These are phyloP conservation scores for Chenopodium berlandieri DNA, from an alignment of 148 eudicot species.

Conservation along the genomic window DNA sequence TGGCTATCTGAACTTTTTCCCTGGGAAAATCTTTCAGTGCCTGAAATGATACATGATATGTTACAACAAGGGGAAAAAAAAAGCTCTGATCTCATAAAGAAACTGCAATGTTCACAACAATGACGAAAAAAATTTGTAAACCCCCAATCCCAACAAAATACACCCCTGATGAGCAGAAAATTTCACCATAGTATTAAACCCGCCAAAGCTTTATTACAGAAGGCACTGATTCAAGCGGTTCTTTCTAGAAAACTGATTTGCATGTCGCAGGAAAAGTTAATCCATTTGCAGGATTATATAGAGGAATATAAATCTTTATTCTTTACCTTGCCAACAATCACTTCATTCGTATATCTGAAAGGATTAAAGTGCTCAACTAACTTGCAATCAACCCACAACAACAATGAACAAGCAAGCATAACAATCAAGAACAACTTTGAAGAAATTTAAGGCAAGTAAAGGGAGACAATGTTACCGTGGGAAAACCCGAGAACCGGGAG, in stretches of 20 bases:
- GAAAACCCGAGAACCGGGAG: too few relatives aligned
- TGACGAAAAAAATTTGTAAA: background rate
- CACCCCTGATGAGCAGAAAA: background rate
- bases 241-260: background rate
- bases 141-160: background rate
- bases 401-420: too few relatives aligned
- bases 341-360: slow-evolving; percentile 52
- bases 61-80: background rate
- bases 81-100: background rate
- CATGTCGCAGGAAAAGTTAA: background rate
- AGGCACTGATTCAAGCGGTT: background rate
- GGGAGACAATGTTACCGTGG: too few relatives aligned
- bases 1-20: too few relatives aligned
- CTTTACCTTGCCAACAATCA: slow-evolving; percentile 59
- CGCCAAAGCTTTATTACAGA: background rate
- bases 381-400: too few relatives aligned
- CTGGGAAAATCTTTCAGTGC: too few relatives aligned
- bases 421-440: too few relatives aligned
- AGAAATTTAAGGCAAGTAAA: too few relatives aligned
- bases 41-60: background rate
- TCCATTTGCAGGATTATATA: background rate
- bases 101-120: background rate
- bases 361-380: too few relatives aligned
- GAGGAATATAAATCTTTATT: background rate
- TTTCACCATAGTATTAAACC: background rate